These are phyloP conservation scores for Diplotaxis tenuifolia DNA, from an alignment of 345 rosid genomes.

Conservation along the genomic window DNA sequence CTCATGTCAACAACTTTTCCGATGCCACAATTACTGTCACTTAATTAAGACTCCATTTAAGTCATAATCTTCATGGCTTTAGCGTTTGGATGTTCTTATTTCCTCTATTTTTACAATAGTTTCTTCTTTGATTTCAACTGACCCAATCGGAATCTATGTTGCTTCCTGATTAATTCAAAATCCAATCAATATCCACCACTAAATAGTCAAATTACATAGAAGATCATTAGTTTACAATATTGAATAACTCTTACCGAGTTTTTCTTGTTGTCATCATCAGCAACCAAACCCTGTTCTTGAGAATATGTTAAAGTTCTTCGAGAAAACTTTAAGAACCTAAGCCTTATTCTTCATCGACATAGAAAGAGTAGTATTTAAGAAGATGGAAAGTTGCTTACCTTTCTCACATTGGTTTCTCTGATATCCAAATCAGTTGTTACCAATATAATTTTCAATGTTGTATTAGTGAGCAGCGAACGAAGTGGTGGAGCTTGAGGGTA, in stretches of 20 bases:
- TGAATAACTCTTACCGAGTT: conserved; percentile 42
- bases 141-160: conserved; percentile 45
- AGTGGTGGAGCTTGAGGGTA: no score
- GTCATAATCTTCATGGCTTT: conserved; percentile 40
- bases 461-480: no score
- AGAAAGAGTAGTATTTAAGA: no score
- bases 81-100: conserved; percentile 49
- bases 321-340: conserved; percentile 43
- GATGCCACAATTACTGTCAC: conserved; percentile 45
- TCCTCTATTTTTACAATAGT: conserved; percentile 48
- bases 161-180: conserved; percentile 50
- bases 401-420: no score
- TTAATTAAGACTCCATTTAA: conserved; percentile 39
- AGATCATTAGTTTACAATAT: neutral
- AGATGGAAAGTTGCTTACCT: no score
- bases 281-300: conserved; percentile 33
- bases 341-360: conserved; percentile 43
- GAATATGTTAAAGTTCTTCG: conserved; percentile 44
- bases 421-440: no score
- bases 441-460: no score
- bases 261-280: conserved; percentile 39
- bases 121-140: conserved; percentile 54
- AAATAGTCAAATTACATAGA: neutral
- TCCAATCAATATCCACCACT: neutral
- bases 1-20: conserved; percentile 53